Base-by-base conservation (phyloP, 139 green algal species). In the Klebsormidium nitens region DNA sequence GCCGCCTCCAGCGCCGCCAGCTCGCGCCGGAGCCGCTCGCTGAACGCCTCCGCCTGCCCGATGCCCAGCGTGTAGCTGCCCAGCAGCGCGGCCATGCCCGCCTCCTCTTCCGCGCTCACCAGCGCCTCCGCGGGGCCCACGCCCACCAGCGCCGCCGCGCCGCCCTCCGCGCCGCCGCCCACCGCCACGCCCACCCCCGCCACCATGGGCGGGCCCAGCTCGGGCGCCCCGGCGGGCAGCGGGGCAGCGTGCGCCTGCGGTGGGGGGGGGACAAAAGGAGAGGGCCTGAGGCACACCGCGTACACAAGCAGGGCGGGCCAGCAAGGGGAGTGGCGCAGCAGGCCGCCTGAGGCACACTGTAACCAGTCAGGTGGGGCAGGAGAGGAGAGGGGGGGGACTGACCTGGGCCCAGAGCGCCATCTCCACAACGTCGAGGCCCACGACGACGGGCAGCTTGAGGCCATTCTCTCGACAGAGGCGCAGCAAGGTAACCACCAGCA, bases 31-130 rank as follows among this genome's bases (percentile, higher is more conserved):
- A 79, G 38, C 38, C 65, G 35, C 36, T 80, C 74, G 5, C 36
- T 73, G 35, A 81, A 83, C 19, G 73, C 73, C 72, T 80, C 73
- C 36, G 73, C 73, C 32, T 80, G 57, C 11, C 78, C 73, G 35
- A 80, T 80, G 28, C 73, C 74, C 29, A 80, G 76, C 36, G 68
- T 65, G 17, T 79, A 79, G 14, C 69, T 76, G 69, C 1, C 66
- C 35, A 74, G 52, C n/a, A 74, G 66, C 28, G 66, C 52, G 19
- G 71, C 50, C 50, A 74, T 69, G 66, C 71, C 66, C 57, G 71
- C 38, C 66, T 74, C 66, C 14, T 74, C 66, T 19, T 40, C 36
- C 29, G 36, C 39, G 37, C 56, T 71, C 36, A 74, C 66, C 17
- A 74, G 66, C 19, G 19, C 31, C n/a, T 74, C 28, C 50, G n/a